Conservation (phyloP, 148 eudicot species). For the Oxyria digyna region DNA sequence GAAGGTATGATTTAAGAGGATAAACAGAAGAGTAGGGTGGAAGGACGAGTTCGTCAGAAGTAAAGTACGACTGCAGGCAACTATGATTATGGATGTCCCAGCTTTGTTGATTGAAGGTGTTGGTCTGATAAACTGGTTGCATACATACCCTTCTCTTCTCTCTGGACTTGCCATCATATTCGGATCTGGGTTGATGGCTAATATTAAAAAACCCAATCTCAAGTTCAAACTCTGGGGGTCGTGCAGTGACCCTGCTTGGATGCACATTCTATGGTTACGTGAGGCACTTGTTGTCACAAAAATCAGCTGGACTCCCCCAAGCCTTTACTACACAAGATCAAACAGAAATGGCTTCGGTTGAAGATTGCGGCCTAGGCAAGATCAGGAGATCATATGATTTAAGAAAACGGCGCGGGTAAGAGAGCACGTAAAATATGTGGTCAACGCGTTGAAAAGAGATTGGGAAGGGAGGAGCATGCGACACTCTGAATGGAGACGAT, state of each 20-base stretch:
- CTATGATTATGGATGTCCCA: conserved; percentile 73
- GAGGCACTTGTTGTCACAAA: conserved; percentile 64
- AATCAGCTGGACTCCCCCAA: conserved; percentile 57
- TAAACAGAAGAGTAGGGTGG: too few species aligned
- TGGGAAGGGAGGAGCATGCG: too few species aligned
- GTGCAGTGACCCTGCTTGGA: conserved; percentile 60
- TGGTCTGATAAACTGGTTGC: conserved; percentile 64
- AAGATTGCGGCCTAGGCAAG: too few species aligned
- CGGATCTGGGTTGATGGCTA: conserved; percentile 71
- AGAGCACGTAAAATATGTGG: too few species aligned
- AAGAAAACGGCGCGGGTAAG: too few species aligned
- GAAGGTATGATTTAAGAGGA: too few species aligned
- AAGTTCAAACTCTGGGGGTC: conserved; percentile 65
- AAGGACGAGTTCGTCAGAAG: too few species aligned
- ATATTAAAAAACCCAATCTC: conserved; percentile 89
- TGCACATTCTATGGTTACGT: conserved; percentile 94
- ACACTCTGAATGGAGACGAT: too few species aligned
- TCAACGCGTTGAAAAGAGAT: too few species aligned
- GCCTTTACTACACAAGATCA: conserved; percentile 59
- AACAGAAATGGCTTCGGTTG: conserved; percentile 59
- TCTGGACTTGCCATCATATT: conserved; percentile 59
- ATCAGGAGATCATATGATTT: too few species aligned
- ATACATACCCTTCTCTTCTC: conserved; percentile 30
- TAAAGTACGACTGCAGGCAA: too few species aligned
- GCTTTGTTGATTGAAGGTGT: conserved; percentile 79